phyloP scores from a whole-genome alignment of 2,329 filamentous ascomycete species.

The Thelonectria blattea region DNA sequence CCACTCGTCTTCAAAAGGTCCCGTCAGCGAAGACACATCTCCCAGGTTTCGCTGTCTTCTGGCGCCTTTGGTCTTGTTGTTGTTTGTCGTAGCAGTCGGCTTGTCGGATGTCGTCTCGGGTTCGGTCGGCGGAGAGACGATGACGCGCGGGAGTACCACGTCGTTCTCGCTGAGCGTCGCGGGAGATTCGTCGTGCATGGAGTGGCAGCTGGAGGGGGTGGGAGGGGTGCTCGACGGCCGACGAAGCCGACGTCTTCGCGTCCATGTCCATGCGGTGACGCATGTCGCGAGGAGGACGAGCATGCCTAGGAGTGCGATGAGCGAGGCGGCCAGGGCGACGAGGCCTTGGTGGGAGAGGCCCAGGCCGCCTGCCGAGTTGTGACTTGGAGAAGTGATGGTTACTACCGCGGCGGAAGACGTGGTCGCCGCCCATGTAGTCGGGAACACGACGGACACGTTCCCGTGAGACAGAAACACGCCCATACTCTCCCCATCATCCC shows the following conservation, averaged over 20 bases:
- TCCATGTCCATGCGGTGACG: background rate
- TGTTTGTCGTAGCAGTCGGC: no score
- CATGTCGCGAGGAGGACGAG: background rate
- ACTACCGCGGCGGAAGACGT: background rate
- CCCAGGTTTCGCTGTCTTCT: background rate
- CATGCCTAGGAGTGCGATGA: background rate
- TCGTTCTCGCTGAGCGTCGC: no score
- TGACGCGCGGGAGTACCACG: no score
- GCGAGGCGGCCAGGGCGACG: background rate
- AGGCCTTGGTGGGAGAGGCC: constrained; percentile 1
- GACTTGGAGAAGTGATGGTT: background rate
- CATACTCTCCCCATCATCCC: constrained; percentile 3
- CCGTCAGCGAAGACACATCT: background rate
- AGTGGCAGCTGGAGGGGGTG: no score
- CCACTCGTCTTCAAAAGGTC: constrained; percentile 11
- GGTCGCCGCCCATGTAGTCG: background rate
- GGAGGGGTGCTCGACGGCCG: no score
- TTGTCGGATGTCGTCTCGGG: background rate
- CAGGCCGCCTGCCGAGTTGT: background rate
- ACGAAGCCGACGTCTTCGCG: no score
- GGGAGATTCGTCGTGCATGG: no score
- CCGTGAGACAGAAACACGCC: constrained; percentile 1
- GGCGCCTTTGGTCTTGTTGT: background rate
- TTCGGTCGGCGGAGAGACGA: background rate
- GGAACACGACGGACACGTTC: background rate